A percentile compares a stretch with the other conserved stretches of the same genome.
phyloP scores from a whole-genome alignment of 2,329 filamentous ascomycete genomes.

The Thermomyces lanuginosus region DNA sequence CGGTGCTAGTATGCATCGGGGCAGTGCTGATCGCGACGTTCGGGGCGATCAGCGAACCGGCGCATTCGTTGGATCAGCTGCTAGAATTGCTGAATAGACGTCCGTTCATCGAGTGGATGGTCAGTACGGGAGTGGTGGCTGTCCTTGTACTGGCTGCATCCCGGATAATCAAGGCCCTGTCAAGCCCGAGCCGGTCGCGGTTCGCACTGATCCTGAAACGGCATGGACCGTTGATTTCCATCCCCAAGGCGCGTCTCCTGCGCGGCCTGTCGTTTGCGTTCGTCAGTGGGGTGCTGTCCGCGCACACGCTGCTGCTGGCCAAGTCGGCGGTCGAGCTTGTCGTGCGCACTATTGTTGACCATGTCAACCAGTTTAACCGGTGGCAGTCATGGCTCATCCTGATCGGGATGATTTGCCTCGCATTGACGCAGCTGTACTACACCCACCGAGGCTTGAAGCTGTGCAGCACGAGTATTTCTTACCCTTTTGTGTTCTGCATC shows the following conservation, averaged over 20 bases:
- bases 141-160: constrained; percentile 48
- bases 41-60: constrained; percentile 82
- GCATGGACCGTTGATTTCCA: constrained; percentile 26
- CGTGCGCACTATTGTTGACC: constrained; percentile 69
- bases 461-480: constrained; percentile 86
- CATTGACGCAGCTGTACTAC: constrained; percentile 85
- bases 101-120: constrained; percentile 80
- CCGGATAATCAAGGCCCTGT: constrained; percentile 24
- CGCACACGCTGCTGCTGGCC: constrained; percentile 80
- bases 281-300: constrained; percentile 83
- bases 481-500: constrained; percentile 93
- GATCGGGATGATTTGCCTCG: constrained; percentile 60
- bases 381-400: constrained; percentile 94
- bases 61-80: constrained; percentile 71
- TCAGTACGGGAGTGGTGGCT: constrained; percentile 58
- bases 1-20: constrained; percentile 68
- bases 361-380: constrained; percentile 80
- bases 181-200: constrained; percentile 18
- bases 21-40: constrained; percentile 89
- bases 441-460: constrained; percentile 86
- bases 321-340: constrained; percentile 94
- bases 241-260: constrained; percentile 53
- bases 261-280: constrained; percentile 77
- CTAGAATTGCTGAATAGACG: constrained; percentile 55
- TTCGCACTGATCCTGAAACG: constrained; percentile 28